Percentiles rank a stretch among this genome's conserved stretches.
Evolutionary conservation across 768 basidiomycete species (phyloP).

Genomic region (Strobilomyces dryophilus): DNA sequence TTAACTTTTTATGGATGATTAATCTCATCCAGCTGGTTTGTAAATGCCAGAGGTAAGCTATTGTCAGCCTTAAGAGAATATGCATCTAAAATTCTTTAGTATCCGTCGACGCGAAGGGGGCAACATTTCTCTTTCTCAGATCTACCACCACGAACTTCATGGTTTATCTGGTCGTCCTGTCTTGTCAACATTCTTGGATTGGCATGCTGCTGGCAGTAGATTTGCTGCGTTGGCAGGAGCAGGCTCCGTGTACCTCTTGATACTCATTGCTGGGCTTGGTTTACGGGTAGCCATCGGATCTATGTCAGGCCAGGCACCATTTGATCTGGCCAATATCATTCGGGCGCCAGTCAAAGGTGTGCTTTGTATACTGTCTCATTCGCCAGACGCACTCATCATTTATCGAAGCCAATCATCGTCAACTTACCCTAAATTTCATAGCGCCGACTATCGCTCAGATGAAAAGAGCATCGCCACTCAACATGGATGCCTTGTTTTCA

Average conservation of each 20-base stretch:
- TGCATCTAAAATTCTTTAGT: not conserved
- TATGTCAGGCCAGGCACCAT: not conserved
- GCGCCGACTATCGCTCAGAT: too few species aligned
- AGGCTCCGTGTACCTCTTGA: not conserved
- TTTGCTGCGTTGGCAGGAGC: not conserved
- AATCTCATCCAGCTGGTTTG: not conserved
- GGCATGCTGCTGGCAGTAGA: not conserved
- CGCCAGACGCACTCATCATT: too few species aligned
- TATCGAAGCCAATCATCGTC: too few species aligned
- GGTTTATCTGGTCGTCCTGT: not conserved
- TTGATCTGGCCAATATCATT: not conserved
- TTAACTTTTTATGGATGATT: not conserved
- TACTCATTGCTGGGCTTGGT: not conserved
- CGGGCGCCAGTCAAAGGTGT: too few species aligned
- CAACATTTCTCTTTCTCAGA: not conserved
- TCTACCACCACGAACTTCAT: not conserved
- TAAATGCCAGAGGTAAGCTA: not conserved
- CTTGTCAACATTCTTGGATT: not conserved
- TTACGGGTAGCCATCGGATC: not conserved
- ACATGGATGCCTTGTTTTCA: too few species aligned
- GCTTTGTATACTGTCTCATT: too few species aligned
- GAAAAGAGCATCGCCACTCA: too few species aligned
- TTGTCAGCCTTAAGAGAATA: too few species aligned
- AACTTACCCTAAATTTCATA: too few species aligned
- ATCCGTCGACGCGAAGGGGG: not conserved